Evolutionary conservation across 1,139 yeast species (phyloP), one percentile per base, ranked within the genome.

Genomic region (Pichia inconspicua): DNA sequence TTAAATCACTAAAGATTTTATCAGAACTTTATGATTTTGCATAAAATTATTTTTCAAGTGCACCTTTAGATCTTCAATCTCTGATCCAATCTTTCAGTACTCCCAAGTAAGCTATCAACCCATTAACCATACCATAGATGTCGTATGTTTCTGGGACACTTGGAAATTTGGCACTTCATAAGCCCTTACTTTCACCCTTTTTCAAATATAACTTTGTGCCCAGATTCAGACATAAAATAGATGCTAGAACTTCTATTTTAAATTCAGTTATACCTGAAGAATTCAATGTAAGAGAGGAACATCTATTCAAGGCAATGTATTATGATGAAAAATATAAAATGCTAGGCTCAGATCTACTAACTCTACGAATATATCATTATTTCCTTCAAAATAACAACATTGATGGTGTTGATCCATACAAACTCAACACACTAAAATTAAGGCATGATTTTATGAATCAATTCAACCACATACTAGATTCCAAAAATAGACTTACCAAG

Each of bases 271-370:
- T 59, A 19, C 64, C 64, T 1, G 40, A 46, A 10, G 53, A 54
- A 40, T 59, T 45, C 41, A 46, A 42, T 44, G 45, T 59, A 12
- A 49, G 47, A 10, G 56, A 56, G 25, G 36, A 44, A 22, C 7
- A 58, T n/a, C 43, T 59, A 15, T 58, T 55, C 31, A 49, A 51
- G 11, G 53, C 57, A 32, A 32, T 58, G 1, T 58, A 56, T 45
- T 49, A 41, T 15, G 36, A 44, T 25, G 17, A 47, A 5, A 15
- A 45, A 27, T 19, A 32, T 15, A 42, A 48, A 36, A 19, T 48
- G 28, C 28, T 51, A 10, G 53, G 53, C 1, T 43, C 46, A n/a
- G 39, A 43, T 40, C 32, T 51, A 30, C 30, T 48, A 15, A 44
- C 40, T 28, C n/a, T 50, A 9, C 44, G 53, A 35, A 14, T 50